Evolutionary conservation across 345 rosid species (phyloP).

Genomic region (Sapria himalayana): DNA sequence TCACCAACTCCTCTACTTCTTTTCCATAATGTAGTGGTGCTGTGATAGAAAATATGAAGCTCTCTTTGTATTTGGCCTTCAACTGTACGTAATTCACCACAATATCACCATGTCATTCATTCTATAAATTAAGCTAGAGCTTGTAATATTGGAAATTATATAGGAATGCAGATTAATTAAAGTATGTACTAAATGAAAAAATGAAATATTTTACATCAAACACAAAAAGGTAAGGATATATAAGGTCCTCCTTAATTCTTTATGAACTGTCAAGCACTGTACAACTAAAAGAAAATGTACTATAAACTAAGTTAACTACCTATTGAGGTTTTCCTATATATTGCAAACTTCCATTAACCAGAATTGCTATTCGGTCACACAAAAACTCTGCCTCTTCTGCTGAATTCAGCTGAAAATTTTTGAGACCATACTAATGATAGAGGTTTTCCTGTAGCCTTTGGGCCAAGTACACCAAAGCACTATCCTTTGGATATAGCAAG

Average conservation of each 20-base stretch:
- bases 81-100: too few relatives aligned
- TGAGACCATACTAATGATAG: conserved; percentile 88
- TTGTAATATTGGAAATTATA: too few relatives aligned
- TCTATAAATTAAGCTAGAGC: too few relatives aligned
- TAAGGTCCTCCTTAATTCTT: too few relatives aligned
- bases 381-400: conserved; percentile 97
- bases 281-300: too few relatives aligned
- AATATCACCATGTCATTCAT: too few relatives aligned
- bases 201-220: too few relatives aligned
- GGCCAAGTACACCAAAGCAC: conserved; percentile 97
- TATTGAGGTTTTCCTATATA: conserved; percentile 90
- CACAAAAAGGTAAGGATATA: too few relatives aligned
- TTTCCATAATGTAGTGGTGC: conserved; percentile 36
- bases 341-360: conserved; percentile 72
- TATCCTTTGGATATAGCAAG: conserved; percentile 82
- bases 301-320: too few relatives aligned
- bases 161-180: too few relatives aligned
- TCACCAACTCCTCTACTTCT: conserved; percentile 46
- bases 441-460: conserved; percentile 98
- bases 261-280: too few relatives aligned
- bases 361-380: conserved; percentile 76
- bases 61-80: conserved; percentile 72
- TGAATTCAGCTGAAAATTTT: conserved; percentile 65
- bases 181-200: too few relatives aligned
- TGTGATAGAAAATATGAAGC: conserved; percentile 72